Conservation (phyloP, 2,329 filamentous ascomycete species). For the Paecilomyces sp. region DNA sequence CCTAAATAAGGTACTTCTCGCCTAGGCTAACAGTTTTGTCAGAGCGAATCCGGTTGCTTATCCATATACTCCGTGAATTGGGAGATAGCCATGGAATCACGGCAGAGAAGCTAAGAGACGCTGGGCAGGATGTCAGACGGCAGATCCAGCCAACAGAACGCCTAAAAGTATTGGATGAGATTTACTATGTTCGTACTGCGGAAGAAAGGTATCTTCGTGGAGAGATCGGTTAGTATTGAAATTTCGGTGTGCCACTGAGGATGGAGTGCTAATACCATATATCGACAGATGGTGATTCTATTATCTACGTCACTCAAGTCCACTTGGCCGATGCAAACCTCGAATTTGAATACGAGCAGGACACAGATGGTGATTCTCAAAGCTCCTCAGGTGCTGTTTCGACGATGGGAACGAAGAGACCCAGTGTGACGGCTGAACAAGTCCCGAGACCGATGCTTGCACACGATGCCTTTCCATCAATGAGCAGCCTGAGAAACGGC, state of each 20-base stretch:
- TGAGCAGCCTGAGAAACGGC: not conserved
- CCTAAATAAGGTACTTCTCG: not conserved
- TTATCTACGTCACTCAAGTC: conserved; percentile 22
- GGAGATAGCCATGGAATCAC: conserved; percentile 28
- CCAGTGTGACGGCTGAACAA: not conserved
- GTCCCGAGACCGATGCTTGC: not conserved
- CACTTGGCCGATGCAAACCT: conserved; percentile 15
- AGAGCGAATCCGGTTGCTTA: conserved; percentile 33
- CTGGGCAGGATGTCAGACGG: conserved; percentile 31
- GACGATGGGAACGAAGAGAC: not conserved
- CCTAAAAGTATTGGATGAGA: conserved; percentile 32
- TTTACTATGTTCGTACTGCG: conserved; percentile 30
- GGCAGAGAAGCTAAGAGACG: conserved; percentile 30
- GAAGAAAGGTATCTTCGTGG: conserved; percentile 32
- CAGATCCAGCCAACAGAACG: conserved; percentile 28
- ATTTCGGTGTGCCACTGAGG: not conserved
- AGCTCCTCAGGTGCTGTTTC: not conserved
- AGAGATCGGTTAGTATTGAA: conserved; percentile 23
- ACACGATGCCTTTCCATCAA: not conserved
- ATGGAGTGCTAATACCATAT: not conserved
- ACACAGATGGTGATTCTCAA: not conserved
- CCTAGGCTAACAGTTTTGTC: not conserved
- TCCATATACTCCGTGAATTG: conserved; percentile 34
- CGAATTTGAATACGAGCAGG: conserved; percentile 9
- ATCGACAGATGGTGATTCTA: conserved; percentile 18